Base-by-base conservation (phyloP, 176 grass and related monocot species). In the Raddia guianensis region DNA sequence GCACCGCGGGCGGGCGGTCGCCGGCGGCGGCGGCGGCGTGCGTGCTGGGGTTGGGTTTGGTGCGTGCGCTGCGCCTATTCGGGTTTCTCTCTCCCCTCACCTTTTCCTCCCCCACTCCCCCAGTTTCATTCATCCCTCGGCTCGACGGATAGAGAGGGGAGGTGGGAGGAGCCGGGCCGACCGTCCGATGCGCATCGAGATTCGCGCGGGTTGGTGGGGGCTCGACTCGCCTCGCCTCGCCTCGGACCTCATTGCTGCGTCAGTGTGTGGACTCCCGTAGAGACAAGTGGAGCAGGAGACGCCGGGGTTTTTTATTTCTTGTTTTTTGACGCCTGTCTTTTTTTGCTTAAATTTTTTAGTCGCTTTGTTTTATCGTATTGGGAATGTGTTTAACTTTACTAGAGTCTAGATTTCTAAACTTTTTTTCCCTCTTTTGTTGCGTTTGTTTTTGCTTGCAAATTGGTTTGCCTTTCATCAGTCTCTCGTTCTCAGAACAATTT, bases 1-100 rank as follows among this genome's bases (percentile, higher is more conserved):
- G 81, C 3, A n/a, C 8, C 54, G 44, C 27, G 27, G 27, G 81
- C 62, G 75, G 53, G 37, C 40, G 61, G 69, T 50, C 71, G 78
- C 58, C 83, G 77, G 54, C 32, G 81, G 15, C 3, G 79, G 56
- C n/a, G 79, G 80, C 66, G n/a, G 66, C 33, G 75, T 45, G 40
- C 18, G 87, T 56, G 37, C 37, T 63, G 72, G 72, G 33, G 50
- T 43, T 82, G 66, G 77, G 78, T 89, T 85, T 84, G 86, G 86
- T 88, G 72, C 56, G 53, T 84, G 37, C 16, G 27, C 52, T 84
- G 37, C 16, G 27, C 52, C 86, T 51, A 75, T 79, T 89, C 77
- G 78, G 88, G 83, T 90, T 90, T 82, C 60, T 83, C 49, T 83
- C 49, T 55, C 69, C 46, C 35, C 42, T 46, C 49, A 9, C 18